These are phyloP conservation scores for Pouteria campechiana DNA, from an alignment of 179 eudicot species.

Conservation along the genomic window DNA sequence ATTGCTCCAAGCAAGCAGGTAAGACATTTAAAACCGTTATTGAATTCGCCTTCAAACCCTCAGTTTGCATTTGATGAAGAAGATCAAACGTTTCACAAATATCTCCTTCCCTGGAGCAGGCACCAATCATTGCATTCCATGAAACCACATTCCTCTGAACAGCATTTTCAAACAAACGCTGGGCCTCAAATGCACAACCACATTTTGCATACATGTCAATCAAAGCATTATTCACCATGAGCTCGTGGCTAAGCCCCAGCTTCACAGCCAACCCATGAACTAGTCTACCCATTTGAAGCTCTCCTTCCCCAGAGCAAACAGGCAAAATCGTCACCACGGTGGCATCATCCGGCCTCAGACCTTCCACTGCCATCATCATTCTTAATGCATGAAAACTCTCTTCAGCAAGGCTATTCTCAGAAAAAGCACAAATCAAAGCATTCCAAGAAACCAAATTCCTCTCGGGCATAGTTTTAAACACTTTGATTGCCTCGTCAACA, in stretches of 20 bases:
- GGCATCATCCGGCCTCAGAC: slow-evolving; percentile 41
- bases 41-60: slow-evolving; percentile 19
- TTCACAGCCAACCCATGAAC: slow-evolving; percentile 56
- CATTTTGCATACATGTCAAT: slow-evolving; percentile 73
- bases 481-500: slow-evolving; percentile 30
- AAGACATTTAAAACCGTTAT: slow-evolving; percentile 45
- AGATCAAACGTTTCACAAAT: slow-evolving; percentile 18
- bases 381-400: slow-evolving; percentile 31
- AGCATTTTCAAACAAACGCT: slow-evolving; percentile 30
- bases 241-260: slow-evolving; percentile 24
- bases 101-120: slow-evolving; percentile 31
- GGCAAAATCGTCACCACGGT: slow-evolving; percentile 55
- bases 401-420: slow-evolving; percentile 26
- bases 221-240: slow-evolving; percentile 50
- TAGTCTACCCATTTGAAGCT: slow-evolving; percentile 30
- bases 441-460: slow-evolving; percentile 75
- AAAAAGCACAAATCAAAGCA: slow-evolving; percentile 34
- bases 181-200: slow-evolving; percentile 34
- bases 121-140: slow-evolving; percentile 61
- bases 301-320: slow-evolving; percentile 34
- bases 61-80: slow-evolving; percentile 28
- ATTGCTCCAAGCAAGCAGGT: slow-evolving; percentile 27
- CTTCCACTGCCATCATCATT: slow-evolving; percentile 25
- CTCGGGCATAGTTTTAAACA: slow-evolving; percentile 35
- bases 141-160: slow-evolving; percentile 44